Evolutionary conservation across 208 protist species (phyloP), one percentile per base, ranked within the genome.

Genomic region (Wallacemonas sp.): DNA sequence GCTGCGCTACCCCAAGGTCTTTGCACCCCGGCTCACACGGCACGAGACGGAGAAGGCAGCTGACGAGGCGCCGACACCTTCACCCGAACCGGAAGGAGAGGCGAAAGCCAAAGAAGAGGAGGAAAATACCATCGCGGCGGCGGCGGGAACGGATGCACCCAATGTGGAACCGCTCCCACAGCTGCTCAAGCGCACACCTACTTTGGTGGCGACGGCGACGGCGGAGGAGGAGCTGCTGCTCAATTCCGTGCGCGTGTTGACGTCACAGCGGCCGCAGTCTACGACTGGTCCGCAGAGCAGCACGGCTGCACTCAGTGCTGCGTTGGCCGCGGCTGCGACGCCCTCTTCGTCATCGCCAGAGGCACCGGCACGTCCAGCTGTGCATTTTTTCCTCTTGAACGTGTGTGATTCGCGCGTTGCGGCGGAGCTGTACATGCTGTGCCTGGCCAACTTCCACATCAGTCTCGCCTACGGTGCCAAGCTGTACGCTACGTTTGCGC

Each of bases 391-490:
- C 12, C 72, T 86, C 6, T 54, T 90, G 8, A 67, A 68, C 53
- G 54, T 95, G n/a, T 86, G 75, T 2, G 90, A 93, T 67, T 85
- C 83, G 6, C 77, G 90, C 39, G 75, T 79, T 5, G 90, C 86
- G 33, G 79, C 72, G 33, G 78, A 93, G 82, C 33, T 95, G 54
- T 83, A 84, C 69, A 63, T 79, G 64, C 67, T 93, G 53, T 68
- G 73, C 21, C 70, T 93, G 19, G 80, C 66, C 45, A 88, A 84
- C 68, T 68, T 63, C 19, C 71, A 67, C 55, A 76, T 90, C 41
- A 77, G 86, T 2, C 64, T 93, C 11, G 59, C 77, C 0, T 30
- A 84, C 51, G 31, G 54, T 36, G 88, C 79, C 62, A 75, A 77
- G 4, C 54, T 93, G 60, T 59, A 78, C 21, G 66, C 68, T 21